Evolutionary conservation across 257 asterid species (phyloP).

Genomic region (Fraxinus quadrangulata): DNA sequence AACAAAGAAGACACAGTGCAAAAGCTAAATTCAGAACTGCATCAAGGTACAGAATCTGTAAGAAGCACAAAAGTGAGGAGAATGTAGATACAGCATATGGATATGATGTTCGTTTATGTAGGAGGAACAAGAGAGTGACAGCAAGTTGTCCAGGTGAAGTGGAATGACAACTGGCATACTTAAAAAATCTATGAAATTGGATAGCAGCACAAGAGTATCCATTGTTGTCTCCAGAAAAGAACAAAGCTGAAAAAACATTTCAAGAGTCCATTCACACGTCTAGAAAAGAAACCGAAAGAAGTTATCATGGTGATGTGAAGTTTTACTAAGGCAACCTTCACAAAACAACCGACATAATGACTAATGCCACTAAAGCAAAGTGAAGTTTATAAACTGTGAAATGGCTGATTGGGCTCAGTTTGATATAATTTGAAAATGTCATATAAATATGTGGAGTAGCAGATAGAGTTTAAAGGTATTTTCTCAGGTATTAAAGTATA

Average conservation of each 20-base stretch:
- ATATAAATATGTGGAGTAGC: neutral
- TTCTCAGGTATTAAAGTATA: neutral
- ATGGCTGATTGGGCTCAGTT: neutral
- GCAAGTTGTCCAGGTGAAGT: constrained; percentile 70
- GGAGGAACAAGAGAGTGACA: constrained; percentile 53
- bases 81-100: constrained; percentile 28
- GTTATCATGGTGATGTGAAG: neutral
- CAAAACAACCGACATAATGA: neutral
- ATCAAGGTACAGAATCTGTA: constrained; percentile 70
- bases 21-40: constrained; percentile 92
- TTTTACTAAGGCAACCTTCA: neutral
- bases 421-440: neutral
- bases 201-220: constrained; percentile 76
- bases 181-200: constrained; percentile 68
- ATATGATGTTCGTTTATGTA: constrained; percentile 10
- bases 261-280: constrained; percentile 18
- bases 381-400: neutral
- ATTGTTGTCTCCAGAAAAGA: constrained; percentile 74
- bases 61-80: constrained; percentile 58
- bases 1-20: constrained; percentile 85
- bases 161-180: constrained; percentile 46
- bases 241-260: constrained; percentile 44
- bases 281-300: constrained; percentile 18
- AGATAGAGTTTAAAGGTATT: neutral
- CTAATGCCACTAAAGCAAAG: neutral